A percentile compares a stretch with the other conserved stretches of the same genome.
phyloP scores from a whole-genome alignment of 352 stramenopile species.

The Globisporangium irregulare region DNA sequence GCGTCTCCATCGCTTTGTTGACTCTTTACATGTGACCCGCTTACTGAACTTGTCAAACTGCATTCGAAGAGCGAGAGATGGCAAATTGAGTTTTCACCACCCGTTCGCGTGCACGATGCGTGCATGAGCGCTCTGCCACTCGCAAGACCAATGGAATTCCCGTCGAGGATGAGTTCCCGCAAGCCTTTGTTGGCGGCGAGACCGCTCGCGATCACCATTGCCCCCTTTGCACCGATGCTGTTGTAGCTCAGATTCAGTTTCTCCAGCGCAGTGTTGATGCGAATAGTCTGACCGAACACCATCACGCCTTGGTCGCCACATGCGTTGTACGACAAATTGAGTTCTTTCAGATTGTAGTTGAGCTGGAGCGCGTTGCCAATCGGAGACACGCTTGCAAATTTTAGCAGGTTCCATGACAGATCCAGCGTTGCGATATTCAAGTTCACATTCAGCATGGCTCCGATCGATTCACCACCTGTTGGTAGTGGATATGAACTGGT shows the following conservation, averaged over 20 bases:
- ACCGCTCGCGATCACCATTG: conserved; percentile 50
- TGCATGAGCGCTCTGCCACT: conserved; percentile 57
- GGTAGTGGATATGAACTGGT: conserved; percentile 12
- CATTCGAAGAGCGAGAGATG: conserved; percentile 56
- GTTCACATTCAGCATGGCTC: conserved; percentile 80
- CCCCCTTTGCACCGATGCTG: conserved; percentile 50
- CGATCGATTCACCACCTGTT: conserved; percentile 74
- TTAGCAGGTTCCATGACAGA: conserved; percentile 86
- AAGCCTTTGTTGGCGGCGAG: conserved; percentile 48
- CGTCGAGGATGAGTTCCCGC: conserved; percentile 48
- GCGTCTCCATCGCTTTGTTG: conserved; percentile 13
- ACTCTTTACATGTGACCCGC: conserved; percentile 5
- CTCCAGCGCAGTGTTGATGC: conserved; percentile 39
- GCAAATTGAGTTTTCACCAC: conserved; percentile 24
- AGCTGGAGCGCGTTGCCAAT: conserved; percentile 51
- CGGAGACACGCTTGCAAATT: conserved; percentile 29
- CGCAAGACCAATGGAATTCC: conserved; percentile 55
- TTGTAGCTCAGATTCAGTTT: conserved; percentile 65
- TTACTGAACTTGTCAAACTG: conserved; percentile 27
- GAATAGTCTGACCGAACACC: conserved; percentile 51
- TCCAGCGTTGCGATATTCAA: conserved; percentile 64
- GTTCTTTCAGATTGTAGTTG: conserved; percentile 62
- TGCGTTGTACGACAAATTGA: conserved; percentile 66
- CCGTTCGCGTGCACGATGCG: conserved; percentile 37
- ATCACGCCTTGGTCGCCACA: conserved; percentile 57